Conservation (phyloP, 1,139 yeast genomes). For the Taphrina communis region DNA sequence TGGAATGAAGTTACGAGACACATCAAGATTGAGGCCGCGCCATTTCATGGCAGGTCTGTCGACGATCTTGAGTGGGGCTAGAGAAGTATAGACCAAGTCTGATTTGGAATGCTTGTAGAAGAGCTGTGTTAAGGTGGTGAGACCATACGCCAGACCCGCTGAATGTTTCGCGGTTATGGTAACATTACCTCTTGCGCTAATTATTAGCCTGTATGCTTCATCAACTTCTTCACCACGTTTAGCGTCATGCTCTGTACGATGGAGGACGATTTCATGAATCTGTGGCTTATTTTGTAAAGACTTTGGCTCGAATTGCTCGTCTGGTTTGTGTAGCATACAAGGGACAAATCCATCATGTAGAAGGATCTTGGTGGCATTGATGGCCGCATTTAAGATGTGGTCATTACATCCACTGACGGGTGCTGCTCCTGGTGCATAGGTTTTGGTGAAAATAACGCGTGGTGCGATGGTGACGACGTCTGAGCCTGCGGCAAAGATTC, state of each 20-base stretch:
- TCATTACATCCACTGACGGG: not conserved
- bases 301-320: conserved; percentile 19
- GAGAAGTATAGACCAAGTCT: conserved; percentile 49
- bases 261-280: not conserved
- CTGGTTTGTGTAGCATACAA: conserved; percentile 11
- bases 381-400: conserved; percentile 9
- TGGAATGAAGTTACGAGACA: conserved; percentile 55
- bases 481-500: not conserved
- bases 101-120: conserved; percentile 51
- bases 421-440: not conserved
- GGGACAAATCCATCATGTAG: conserved; percentile 28
- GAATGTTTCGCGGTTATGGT: not conserved
- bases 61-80: conserved; percentile 53
- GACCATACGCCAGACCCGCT: conserved; percentile 58
- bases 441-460: conserved; percentile 2
- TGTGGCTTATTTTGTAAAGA: not conserved
- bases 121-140: conserved; percentile 58
- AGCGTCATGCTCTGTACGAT: not conserved
- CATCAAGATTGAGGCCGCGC: conserved; percentile 58
- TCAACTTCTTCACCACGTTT: not conserved
- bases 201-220: conserved; percentile 5
- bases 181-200: conserved; percentile 2
- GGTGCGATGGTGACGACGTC: conserved; percentile 1
- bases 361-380: conserved; percentile 10
- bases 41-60: conserved; percentile 57